Percentiles rank a stretch among this genome's conserved stretches.
Evolutionary conservation across 495 filamentous ascomycete genomes (phyloP).

Genomic region (Paragyromitra xinjiangensis): DNA sequence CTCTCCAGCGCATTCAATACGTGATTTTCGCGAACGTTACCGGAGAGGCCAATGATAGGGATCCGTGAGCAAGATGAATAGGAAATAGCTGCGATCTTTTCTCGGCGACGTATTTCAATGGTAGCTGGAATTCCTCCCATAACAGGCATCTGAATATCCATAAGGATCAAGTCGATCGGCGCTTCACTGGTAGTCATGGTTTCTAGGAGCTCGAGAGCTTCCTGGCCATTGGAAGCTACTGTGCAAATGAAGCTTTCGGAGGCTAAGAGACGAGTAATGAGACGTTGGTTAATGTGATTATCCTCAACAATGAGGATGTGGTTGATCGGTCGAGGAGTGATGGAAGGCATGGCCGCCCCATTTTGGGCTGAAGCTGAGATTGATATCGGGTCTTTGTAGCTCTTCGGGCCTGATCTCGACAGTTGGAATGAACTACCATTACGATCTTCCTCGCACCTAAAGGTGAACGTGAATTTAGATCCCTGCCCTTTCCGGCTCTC

Average conservation of each 20-base stretch:
- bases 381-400: conserved; percentile 42
- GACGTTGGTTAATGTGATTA: conserved; percentile 48
- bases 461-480: conserved; percentile 50
- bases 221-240: conserved; percentile 48
- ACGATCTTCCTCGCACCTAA: conserved; percentile 45
- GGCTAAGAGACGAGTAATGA: conserved; percentile 42
- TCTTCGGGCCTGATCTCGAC: conserved; percentile 38
- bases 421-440: conserved; percentile 37
- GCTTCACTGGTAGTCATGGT: conserved; percentile 19
- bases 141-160: conserved; percentile 53
- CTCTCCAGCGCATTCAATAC: conserved; percentile 48
- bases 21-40: conserved; percentile 46
- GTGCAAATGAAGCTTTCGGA: conserved; percentile 43
- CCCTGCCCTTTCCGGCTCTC: conserved; percentile 46
- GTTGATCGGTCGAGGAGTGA: conserved; percentile 43
- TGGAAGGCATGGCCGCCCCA: conserved; percentile 28
- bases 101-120: conserved; percentile 45
- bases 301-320: conserved; percentile 50
- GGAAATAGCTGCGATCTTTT: conserved; percentile 36
- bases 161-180: conserved; percentile 45
- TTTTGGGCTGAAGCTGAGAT: conserved; percentile 33
- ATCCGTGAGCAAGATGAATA: conserved; percentile 37
- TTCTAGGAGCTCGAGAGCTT: conserved; percentile 44
- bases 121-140: conserved; percentile 48
- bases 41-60: conserved; percentile 49